Percentiles rank a stretch among this genome's conserved stretches.
Evolutionary conservation across 2,329 filamentous ascomycete species (phyloP).

Genomic region (Aureobasidium musti): DNA sequence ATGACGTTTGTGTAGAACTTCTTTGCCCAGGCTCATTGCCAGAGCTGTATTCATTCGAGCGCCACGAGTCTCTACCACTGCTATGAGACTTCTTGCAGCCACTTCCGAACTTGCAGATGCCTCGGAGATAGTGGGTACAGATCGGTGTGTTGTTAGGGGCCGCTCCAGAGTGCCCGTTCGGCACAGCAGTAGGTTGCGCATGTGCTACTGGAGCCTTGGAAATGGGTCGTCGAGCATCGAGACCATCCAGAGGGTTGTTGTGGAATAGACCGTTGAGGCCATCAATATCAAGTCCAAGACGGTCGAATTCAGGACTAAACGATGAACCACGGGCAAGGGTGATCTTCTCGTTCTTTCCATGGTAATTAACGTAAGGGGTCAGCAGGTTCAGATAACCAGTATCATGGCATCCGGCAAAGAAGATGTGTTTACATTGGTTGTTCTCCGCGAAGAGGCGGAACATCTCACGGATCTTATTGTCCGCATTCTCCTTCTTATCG

Average conservation of each 20-base stretch:
- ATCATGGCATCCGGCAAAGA: conserved; percentile 65
- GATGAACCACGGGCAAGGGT: conserved; percentile 57
- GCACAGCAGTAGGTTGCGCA: not conserved
- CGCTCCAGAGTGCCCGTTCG: not conserved
- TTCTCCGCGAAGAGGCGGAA: conserved; percentile 59
- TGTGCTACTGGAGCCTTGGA: not conserved
- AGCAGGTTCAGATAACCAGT: conserved; percentile 60
- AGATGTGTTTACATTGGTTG: conserved; percentile 64
- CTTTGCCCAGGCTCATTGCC: not conserved
- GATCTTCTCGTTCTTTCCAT: conserved; percentile 52
- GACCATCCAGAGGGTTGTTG: conserved; percentile 41
- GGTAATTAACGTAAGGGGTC: conserved; percentile 54
- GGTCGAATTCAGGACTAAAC: conserved; percentile 57
- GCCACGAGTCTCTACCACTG: not conserved
- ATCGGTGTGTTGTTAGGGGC: not conserved
- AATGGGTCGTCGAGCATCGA: not conserved
- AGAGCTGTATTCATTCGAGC: not conserved
- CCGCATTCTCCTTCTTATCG: conserved; percentile 61
- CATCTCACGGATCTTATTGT: conserved; percentile 60
- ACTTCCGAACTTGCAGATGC: conserved; percentile 39
- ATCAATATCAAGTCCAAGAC: conserved; percentile 54
- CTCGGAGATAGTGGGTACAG: conserved; percentile 26
- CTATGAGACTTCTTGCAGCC: conserved; percentile 37
- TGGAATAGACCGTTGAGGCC: conserved; percentile 58
- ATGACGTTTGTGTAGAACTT: not conserved